Conservation (phyloP, 257 asterid species). For the Solanum chilense region DNA sequence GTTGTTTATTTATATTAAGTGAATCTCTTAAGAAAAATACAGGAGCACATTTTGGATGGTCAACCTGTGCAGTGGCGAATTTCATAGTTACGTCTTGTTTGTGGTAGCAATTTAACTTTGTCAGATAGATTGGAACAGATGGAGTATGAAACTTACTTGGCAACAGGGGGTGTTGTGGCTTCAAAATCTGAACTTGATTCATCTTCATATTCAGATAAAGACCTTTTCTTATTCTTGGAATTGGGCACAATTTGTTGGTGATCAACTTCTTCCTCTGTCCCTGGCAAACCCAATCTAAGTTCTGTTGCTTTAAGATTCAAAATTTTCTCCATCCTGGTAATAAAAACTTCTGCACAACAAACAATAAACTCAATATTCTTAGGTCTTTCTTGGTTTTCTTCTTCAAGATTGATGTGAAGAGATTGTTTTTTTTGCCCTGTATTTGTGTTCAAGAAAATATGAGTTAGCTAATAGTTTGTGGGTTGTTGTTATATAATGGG, state of each 20-base stretch:
- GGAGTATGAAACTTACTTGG: slow-evolving; percentile 29
- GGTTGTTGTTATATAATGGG: neutral
- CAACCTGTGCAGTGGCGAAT: neutral
- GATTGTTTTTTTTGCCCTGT: neutral
- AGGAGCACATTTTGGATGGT: neutral
- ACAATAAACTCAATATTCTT: neutral
- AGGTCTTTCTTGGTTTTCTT: slow-evolving; percentile 13
- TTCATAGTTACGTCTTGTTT: neutral
- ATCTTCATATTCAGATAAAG: slow-evolving; percentile 23
- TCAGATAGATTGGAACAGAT: neutral
- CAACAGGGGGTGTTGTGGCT: slow-evolving; percentile 8
- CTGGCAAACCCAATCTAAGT: slow-evolving; percentile 47
- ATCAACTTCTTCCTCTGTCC: slow-evolving; percentile 23
- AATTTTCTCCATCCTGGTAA: slow-evolving; percentile 3
- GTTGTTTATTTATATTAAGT: neutral
- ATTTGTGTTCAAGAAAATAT: neutral
- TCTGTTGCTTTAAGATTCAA: slow-evolving; percentile 43
- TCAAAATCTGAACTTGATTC: neutral
- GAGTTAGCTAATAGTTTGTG: neutral
- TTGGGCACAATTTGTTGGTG: slow-evolving; percentile 10
- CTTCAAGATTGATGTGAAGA: neutral
- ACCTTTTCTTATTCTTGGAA: slow-evolving; percentile 30
- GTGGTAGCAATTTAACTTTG: neutral
- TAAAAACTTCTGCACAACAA: neutral
- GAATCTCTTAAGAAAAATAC: neutral